A percentile compares a stretch with the other conserved stretches of the same genome.
These are phyloP conservation scores for Penicillium frequentans DNA, from an alignment of 2,329 filamentous ascomycete genomes.

Conservation along the genomic window DNA sequence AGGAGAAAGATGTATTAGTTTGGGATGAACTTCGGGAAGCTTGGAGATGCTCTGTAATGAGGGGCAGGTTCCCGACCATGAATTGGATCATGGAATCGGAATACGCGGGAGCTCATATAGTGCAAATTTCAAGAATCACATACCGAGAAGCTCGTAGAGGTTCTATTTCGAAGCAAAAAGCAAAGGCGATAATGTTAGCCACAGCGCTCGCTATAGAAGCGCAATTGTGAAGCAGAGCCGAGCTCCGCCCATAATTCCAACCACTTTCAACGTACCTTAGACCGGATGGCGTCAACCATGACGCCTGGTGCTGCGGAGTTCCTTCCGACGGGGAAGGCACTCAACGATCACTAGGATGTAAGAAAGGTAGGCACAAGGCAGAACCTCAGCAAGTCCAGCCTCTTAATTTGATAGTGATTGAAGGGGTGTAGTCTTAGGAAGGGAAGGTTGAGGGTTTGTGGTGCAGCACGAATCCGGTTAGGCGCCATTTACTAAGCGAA, in stretches of 20 bases:
- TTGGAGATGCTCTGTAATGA: slow-evolving; percentile 1
- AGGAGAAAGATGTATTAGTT: slow-evolving; percentile 27
- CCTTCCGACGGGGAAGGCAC: slow-evolving; percentile 51
- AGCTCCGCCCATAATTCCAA: slow-evolving; percentile 1
- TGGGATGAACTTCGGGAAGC: slow-evolving; percentile 6
- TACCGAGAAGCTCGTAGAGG: slow-evolving; percentile 98
- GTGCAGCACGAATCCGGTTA: slow-evolving; percentile 36
- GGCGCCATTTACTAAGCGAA: slow-evolving; percentile 42
- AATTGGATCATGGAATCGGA: background rate
- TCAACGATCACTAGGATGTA: slow-evolving; percentile 46
- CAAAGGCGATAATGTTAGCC: slow-evolving; percentile 21
- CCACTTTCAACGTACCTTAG: slow-evolving; percentile 46
- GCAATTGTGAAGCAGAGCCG: slow-evolving; percentile 6
- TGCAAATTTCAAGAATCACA: slow-evolving; percentile 17
- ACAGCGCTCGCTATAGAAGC: slow-evolving; percentile 12
- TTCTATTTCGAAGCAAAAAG: slow-evolving; percentile 62
- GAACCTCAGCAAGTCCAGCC: slow-evolving; percentile 34
- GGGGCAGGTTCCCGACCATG: background rate
- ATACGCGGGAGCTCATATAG: background rate
- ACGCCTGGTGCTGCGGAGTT: slow-evolving; percentile 49
- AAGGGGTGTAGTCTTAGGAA: slow-evolving; percentile 22
- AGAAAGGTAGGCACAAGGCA: slow-evolving; percentile 32
- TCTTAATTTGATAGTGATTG: slow-evolving; percentile 29
- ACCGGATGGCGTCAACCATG: slow-evolving; percentile 53
- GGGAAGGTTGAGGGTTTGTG: slow-evolving; percentile 36